phyloP scores from a whole-genome alignment of 192 early-diverging fungal species.

The Dimargaris xerosporica region DNA sequence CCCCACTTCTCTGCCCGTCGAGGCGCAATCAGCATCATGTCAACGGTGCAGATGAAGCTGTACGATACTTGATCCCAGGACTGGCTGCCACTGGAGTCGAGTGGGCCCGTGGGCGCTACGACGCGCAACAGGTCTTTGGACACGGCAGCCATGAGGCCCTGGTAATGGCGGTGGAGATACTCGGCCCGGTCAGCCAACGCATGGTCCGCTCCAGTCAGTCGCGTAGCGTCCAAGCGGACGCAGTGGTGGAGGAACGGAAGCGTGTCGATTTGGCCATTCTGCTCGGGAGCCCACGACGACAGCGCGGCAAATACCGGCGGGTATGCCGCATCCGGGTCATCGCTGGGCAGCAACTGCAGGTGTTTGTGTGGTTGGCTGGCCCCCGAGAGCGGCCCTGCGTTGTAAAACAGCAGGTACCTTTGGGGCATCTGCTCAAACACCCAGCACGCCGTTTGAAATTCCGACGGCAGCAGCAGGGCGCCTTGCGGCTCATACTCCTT shows the following conservation, averaged over 20 bases:
- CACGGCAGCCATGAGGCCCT: too few species aligned
- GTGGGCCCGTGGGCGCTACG: too few species aligned
- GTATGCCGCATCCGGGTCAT: not conserved
- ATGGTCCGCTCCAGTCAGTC: not conserved
- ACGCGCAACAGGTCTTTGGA: too few species aligned
- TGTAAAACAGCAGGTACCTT: constrained; percentile 4
- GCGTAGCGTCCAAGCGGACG: not conserved
- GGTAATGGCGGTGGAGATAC: constrained; percentile 3
- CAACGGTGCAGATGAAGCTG: not conserved
- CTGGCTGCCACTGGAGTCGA: too few species aligned
- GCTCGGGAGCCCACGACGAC: not conserved
- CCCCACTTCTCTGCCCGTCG: not conserved
- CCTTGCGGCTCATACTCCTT: constrained; percentile 7
- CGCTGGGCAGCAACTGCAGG: not conserved
- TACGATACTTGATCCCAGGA: constrained; percentile 6
- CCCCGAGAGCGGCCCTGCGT: constrained; percentile 3
- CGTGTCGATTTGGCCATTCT: not conserved
- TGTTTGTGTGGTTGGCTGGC: constrained; percentile 10
- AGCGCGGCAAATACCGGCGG: not conserved
- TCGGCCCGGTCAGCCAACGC: not conserved
- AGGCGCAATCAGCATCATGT: constrained; percentile 6
- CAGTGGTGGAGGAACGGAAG: constrained; percentile 3
- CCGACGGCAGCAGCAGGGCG: not conserved
- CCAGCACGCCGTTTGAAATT: constrained; percentile 1
- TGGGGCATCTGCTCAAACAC: not conserved